These are phyloP conservation scores for Oxytropis ochrocephala DNA, from an alignment of 306 rosid genomes.

Conservation along the genomic window DNA sequence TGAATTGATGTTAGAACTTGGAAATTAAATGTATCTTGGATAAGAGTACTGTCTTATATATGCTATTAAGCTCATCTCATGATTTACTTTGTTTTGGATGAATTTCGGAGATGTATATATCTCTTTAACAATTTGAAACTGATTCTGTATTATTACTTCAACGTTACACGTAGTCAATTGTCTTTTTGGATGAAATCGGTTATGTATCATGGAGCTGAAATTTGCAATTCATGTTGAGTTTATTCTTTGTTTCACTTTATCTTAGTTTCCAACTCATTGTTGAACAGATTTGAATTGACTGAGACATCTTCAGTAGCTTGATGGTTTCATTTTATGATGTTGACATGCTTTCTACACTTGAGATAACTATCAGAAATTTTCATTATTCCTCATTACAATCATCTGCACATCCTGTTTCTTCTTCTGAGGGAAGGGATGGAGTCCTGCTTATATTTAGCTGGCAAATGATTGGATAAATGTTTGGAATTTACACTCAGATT, in stretches of 20 bases:
- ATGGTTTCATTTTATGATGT: not conserved
- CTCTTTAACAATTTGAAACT: not conserved
- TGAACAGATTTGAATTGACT: not conserved
- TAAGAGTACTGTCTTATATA: not conserved
- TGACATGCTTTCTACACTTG: not conserved
- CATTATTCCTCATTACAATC: not conserved
- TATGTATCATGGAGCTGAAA: not conserved
- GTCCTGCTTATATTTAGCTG: not conserved
- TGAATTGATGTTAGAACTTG: not conserved
- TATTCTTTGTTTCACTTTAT: not conserved
- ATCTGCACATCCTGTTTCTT: not conserved
- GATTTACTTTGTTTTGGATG: not conserved
- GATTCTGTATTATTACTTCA: not conserved
- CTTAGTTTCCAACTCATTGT: not conserved
- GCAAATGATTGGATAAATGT: not conserved
- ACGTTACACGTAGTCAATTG: not conserved
- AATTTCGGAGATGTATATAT: not conserved
- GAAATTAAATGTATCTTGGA: not conserved
- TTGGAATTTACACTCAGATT: too few relatives aligned
- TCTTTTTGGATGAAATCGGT: not conserved
- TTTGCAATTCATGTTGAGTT: conserved; percentile 1
- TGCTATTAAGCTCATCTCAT: not conserved
- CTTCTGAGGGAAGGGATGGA: not conserved
- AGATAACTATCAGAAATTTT: not conserved
- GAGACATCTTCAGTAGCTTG: not conserved